phyloP scores from a whole-genome alignment of 805 yeast genomes.

The Candida takata region DNA sequence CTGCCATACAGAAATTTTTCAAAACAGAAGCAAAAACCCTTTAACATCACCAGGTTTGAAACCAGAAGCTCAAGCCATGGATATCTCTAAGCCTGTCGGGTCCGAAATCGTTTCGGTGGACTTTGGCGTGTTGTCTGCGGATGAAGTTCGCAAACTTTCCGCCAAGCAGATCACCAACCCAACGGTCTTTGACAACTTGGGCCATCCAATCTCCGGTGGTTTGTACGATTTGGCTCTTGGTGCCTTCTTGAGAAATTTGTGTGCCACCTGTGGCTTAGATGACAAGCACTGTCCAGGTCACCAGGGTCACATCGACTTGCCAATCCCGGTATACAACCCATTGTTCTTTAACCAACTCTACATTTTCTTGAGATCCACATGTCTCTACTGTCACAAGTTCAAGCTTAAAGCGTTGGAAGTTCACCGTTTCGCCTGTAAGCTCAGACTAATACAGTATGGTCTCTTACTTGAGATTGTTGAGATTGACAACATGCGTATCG shows the following conservation, averaged over 20 bases:
- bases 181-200: constrained; percentile 89
- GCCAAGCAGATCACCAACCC: constrained; percentile 96
- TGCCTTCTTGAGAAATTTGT: constrained; percentile 76
- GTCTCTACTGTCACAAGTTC: constrained; percentile 88
- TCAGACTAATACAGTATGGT: constrained; percentile 82
- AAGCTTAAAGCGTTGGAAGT: constrained; percentile 61
- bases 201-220: constrained; percentile 94
- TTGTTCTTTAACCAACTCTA: constrained; percentile 88
- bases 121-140: constrained; percentile 75
- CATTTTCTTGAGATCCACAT: constrained; percentile 72
- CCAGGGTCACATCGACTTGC: constrained; percentile 95
- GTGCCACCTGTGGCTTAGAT: constrained; percentile 94
- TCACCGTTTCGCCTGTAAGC: constrained; percentile 71
- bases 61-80: constrained; percentile 45
- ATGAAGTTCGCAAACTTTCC: constrained; percentile 78
- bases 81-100: constrained; percentile 94
- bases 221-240: constrained; percentile 93
- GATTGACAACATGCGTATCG: constrained; percentile 52
- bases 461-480: constrained; percentile 70
- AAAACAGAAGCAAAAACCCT: constrained; percentile 5
- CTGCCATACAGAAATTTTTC: constrained; percentile 1
- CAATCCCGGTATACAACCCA: constrained; percentile 93
- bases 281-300: constrained; percentile 97
- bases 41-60: neutral
- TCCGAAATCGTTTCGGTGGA: constrained; percentile 90